Percentiles rank a stretch among this genome's conserved stretches.
Conservation (phyloP, 345 rosid genomes). For the Excoecaria agallocha region DNA sequence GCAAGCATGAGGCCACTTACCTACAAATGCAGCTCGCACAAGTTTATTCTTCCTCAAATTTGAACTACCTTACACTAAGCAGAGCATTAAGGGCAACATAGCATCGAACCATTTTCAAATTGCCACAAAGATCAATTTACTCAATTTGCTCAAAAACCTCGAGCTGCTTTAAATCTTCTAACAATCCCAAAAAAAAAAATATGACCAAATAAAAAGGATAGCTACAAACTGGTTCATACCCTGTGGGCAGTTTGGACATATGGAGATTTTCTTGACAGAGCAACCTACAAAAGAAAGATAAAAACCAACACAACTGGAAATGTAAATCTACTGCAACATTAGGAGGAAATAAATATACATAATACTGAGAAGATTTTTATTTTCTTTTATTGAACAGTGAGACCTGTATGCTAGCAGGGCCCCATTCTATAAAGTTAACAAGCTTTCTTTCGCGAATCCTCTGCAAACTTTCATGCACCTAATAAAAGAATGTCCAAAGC, state of each 20-base stretch:
- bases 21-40: slow-evolving; percentile 36
- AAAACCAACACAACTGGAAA: not conserved
- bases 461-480: slow-evolving; percentile 98
- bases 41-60: not conserved
- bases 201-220: not conserved
- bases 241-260: slow-evolving; percentile 95
- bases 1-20: slow-evolving; percentile 99
- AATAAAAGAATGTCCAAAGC: slow-evolving; percentile 19
- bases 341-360: not conserved
- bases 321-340: not conserved
- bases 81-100: not conserved
- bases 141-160: not conserved
- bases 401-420: slow-evolving; percentile 99
- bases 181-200: not conserved
- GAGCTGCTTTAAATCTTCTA: not conserved
- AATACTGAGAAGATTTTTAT: not conserved
- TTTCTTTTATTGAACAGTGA: slow-evolving; percentile 2
- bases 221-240: slow-evolving; percentile 42
- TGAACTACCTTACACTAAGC: not conserved
- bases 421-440: slow-evolving; percentile 99
- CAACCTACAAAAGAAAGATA: slow-evolving; percentile 53
- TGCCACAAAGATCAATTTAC: not conserved
- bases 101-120: not conserved
- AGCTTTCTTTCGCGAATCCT: slow-evolving; percentile 98
- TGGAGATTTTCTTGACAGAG: slow-evolving; percentile 92